phyloP scores from a whole-genome alignment of 2,329 filamentous ascomycete species.

The Monilinia laxa region DNA sequence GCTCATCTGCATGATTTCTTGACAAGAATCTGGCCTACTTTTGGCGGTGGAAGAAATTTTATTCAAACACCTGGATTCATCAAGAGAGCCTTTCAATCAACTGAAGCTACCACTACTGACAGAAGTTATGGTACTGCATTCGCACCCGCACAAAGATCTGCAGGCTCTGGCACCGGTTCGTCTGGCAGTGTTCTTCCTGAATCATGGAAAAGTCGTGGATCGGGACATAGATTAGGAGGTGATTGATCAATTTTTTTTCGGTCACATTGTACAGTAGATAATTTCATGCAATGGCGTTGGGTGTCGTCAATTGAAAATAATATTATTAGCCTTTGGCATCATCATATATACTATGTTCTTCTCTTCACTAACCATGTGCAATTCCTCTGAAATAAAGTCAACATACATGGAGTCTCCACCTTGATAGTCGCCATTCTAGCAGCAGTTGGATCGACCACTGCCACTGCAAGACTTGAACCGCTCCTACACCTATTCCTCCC shows the following conservation, averaged over 20 bases:
- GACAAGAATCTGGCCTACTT: constrained; percentile 81
- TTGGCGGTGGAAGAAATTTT: constrained; percentile 77
- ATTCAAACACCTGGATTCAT: constrained; percentile 73
- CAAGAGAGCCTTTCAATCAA: constrained; percentile 60
- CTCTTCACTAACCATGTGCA: no score
- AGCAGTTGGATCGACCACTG: no score
- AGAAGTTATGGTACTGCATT: constrained; percentile 64
- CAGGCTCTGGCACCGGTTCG: constrained; percentile 45
- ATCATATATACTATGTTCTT: not conserved
- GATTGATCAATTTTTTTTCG: constrained; percentile 23
- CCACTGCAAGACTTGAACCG: no score
- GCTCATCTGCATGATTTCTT: constrained; percentile 91
- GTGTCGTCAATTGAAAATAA: not conserved
- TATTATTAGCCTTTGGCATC: not conserved
- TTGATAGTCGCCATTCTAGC: no score
- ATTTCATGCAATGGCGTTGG: not conserved
- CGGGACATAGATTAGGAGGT: constrained; percentile 61
- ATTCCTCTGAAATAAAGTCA: no score
- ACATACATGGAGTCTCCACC: no score
- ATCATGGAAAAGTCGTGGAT: constrained; percentile 62
- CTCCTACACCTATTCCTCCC: no score
- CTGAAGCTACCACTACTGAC: constrained; percentile 45
- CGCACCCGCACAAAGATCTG: constrained; percentile 41
- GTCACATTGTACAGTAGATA: constrained; percentile 8
- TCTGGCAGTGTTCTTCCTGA: constrained; percentile 56